Evolutionary conservation across 2,329 filamentous ascomycete genomes (phyloP).

Genomic region (Colletotrichum sp.): DNA sequence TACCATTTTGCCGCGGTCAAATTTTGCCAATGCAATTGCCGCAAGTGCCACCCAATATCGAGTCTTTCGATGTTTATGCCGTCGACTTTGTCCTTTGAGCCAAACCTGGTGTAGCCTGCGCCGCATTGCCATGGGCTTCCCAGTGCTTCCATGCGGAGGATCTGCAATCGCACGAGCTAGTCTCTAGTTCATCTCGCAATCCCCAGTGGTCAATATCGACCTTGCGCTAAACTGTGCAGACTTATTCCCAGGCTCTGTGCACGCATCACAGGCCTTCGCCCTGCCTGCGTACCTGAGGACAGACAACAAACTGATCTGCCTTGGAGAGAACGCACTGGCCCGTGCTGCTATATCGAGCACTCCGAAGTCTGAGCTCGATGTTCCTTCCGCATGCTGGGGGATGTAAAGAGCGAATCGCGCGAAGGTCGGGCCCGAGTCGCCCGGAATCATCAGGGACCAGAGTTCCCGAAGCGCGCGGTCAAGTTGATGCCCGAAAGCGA

Average conservation of each 20-base stretch:
- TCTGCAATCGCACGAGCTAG: conserved; percentile 3
- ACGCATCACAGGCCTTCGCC: neutral
- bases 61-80: neutral
- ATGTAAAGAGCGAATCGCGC: neutral
- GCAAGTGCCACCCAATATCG: neutral
- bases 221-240: neutral
- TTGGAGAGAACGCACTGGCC: neutral
- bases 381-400: neutral
- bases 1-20: neutral
- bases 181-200: neutral
- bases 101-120: neutral
- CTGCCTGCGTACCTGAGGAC: neutral
- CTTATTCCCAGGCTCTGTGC: neutral
- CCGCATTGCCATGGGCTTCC: neutral
- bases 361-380: neutral
- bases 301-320: neutral
- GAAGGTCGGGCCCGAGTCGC: neutral
- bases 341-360: neutral
- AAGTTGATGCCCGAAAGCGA: neutral
- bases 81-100: neutral
- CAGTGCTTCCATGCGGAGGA: neutral
- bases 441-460: neutral
- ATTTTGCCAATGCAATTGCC: neutral
- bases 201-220: neutral
- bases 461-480: neutral